A percentile compares a stretch with the other conserved stretches of the same genome.
These are phyloP conservation scores for Trichosanthes cucumerina DNA, from an alignment of 306 rosid species.

Conservation along the genomic window DNA sequence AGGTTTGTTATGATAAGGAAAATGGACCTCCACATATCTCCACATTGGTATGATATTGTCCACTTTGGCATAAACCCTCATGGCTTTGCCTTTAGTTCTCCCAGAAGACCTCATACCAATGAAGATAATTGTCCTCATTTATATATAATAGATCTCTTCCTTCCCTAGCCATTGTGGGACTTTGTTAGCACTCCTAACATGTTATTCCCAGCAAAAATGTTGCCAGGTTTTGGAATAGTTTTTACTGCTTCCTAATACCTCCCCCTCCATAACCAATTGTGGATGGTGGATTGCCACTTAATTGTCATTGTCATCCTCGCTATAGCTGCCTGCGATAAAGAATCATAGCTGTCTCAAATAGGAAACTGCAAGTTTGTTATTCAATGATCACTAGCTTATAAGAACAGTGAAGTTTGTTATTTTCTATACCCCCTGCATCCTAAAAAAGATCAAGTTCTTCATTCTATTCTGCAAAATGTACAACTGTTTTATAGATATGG, in stretches of 20 bases:
- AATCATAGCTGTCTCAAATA: neutral
- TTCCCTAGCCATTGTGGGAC: too few relatives aligned
- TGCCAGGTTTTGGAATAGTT: neutral
- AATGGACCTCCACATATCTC: too few relatives aligned
- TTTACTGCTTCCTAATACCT: neutral
- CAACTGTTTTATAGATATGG: neutral
- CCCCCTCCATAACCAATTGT: neutral
- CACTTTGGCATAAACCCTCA: too few relatives aligned
- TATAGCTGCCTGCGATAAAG: neutral
- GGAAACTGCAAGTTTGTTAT: neutral
- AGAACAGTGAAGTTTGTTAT: neutral
- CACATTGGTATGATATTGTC: too few relatives aligned
- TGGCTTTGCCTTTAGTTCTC: too few relatives aligned
- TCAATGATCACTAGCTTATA: neutral
- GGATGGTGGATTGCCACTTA: neutral
- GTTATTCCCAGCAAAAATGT: too few relatives aligned
- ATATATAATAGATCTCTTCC: too few relatives aligned
- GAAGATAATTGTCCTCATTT: too few relatives aligned
- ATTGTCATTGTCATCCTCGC: neutral
- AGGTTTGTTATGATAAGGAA: neutral
- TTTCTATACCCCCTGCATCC: neutral
- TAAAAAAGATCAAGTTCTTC: neutral
- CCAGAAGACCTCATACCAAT: too few relatives aligned
- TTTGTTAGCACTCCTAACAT: too few relatives aligned
- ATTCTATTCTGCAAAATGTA: neutral